A percentile compares a stretch with the other conserved stretches of the same genome.
These are phyloP conservation scores for Tilletia setariae DNA, from an alignment of 1,284 basidiomycete species.

Conservation along the genomic window DNA sequence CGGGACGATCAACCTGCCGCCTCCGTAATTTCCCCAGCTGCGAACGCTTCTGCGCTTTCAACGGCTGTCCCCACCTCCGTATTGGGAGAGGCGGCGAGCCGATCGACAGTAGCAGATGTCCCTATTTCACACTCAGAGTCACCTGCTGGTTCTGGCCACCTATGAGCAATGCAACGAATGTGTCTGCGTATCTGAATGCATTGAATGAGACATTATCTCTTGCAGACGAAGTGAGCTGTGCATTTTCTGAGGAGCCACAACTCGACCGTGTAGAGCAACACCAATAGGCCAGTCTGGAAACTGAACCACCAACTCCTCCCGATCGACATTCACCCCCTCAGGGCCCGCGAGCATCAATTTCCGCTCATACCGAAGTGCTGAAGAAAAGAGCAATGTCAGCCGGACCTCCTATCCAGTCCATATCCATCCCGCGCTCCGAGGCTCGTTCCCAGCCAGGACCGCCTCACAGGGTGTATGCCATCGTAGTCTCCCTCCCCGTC, in stretches of 20 bases:
- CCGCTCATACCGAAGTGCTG: not conserved
- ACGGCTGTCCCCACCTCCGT: not conserved
- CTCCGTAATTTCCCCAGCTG: not conserved
- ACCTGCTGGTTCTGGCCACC: not conserved
- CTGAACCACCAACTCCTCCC: not conserved
- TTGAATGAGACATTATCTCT: too few relatives aligned
- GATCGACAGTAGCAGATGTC: not conserved
- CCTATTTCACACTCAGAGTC: not conserved
- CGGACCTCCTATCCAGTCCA: slow-evolving; percentile 42
- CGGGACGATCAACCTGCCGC: slow-evolving; percentile 1
- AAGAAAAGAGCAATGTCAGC: not conserved
- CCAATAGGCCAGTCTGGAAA: too few relatives aligned
- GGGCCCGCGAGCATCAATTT: not conserved
- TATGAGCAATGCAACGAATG: not conserved
- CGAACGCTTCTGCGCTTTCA: not conserved
- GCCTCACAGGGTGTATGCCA: slow-evolving; percentile 73
- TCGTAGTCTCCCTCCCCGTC: slow-evolving; percentile 71
- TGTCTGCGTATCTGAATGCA: too few relatives aligned
- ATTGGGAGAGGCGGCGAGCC: not conserved
- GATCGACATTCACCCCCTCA: not conserved
- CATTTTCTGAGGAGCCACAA: too few relatives aligned
- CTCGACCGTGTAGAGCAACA: too few relatives aligned
- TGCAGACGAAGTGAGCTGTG: too few relatives aligned
- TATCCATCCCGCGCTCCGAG: slow-evolving; percentile 47
- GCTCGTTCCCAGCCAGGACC: slow-evolving; percentile 43